These are phyloP conservation scores for Beta lomatogona DNA, from an alignment of 179 eudicot species.

Conservation along the genomic window DNA sequence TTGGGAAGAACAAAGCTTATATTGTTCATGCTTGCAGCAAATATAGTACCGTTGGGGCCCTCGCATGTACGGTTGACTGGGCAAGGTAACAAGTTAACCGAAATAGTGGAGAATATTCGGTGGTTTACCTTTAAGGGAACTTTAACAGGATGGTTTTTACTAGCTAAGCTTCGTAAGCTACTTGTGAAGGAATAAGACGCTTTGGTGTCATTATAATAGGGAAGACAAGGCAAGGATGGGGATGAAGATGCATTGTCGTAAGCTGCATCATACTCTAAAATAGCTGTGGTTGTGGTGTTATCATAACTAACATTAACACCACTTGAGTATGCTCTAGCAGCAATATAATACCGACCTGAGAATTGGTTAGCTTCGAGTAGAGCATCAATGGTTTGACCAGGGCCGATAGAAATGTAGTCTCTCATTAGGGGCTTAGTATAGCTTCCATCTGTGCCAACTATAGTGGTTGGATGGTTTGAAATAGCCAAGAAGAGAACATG, in stretches of 20 bases:
- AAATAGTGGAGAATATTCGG: conserved; percentile 36
- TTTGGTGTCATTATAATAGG: conserved; percentile 38
- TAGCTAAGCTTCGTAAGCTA: conserved; percentile 39
- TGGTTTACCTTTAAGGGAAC: conserved; percentile 26
- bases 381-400: conserved; percentile 55
- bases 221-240: conserved; percentile 34
- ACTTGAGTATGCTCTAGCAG: conserved; percentile 43
- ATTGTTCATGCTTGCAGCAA: conserved; percentile 55
- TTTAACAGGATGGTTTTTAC: conserved; percentile 22
- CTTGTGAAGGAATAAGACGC: conserved; percentile 35
- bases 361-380: conserved; percentile 37
- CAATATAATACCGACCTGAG: conserved; percentile 42
- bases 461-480: conserved; percentile 36
- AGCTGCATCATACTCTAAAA: conserved; percentile 27
- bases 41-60: conserved; percentile 46
- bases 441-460: conserved; percentile 48
- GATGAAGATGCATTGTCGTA: neutral
- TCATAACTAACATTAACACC: conserved; percentile 23
- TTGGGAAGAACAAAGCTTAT: conserved; percentile 40
- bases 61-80: conserved; percentile 27
- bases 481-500: conserved; percentile 35
- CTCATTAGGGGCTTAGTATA: conserved; percentile 49
- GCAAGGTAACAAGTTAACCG: conserved; percentile 42
- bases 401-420: conserved; percentile 33
- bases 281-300: conserved; percentile 54